Percentiles rank a stretch among this genome's conserved stretches.
Evolutionary conservation across 352 stramenopile genomes (phyloP).

Genomic region (Pythium phragmiticola): DNA sequence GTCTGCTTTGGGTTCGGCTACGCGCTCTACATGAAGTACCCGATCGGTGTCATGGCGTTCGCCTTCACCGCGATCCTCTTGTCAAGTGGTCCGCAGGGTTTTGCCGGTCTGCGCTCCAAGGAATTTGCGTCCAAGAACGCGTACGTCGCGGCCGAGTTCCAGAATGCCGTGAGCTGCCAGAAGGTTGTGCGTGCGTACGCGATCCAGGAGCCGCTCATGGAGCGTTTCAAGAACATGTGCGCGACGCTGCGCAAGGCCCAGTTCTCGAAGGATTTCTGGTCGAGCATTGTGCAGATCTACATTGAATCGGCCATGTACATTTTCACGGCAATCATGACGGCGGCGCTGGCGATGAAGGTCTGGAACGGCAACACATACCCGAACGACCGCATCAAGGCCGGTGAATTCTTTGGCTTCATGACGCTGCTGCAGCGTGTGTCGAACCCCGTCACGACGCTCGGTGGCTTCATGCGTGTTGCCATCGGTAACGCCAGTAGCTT

Average conservation of each 20-base stretch:
- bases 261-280: constrained; percentile 90
- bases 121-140: constrained; percentile 86
- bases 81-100: constrained; percentile 80
- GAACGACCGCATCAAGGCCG: constrained; percentile 51
- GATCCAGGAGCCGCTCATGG: constrained; percentile 78
- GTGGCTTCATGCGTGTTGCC: constrained; percentile 88
- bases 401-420: constrained; percentile 85
- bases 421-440: constrained; percentile 78
- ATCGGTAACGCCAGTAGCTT: constrained; percentile 86
- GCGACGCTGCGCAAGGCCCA: constrained; percentile 70
- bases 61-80: constrained; percentile 78
- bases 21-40: constrained; percentile 78
- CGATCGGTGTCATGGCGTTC: constrained; percentile 83
- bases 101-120: constrained; percentile 80
- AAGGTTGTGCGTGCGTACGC: constrained; percentile 87
- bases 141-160: constrained; percentile 86
- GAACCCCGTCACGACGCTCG: constrained; percentile 77
- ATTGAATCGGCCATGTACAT: constrained; percentile 90
- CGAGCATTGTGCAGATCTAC: constrained; percentile 89
- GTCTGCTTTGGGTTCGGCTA: constrained; percentile 86
- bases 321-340: constrained; percentile 86
- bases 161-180: constrained; percentile 82
- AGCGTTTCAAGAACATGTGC: constrained; percentile 69
- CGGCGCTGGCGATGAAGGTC: constrained; percentile 83
- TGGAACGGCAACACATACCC: constrained; percentile 39